Base-by-base conservation (phyloP, 371 early-diverging fungal genomes). In the Mucor irregularis region DNA sequence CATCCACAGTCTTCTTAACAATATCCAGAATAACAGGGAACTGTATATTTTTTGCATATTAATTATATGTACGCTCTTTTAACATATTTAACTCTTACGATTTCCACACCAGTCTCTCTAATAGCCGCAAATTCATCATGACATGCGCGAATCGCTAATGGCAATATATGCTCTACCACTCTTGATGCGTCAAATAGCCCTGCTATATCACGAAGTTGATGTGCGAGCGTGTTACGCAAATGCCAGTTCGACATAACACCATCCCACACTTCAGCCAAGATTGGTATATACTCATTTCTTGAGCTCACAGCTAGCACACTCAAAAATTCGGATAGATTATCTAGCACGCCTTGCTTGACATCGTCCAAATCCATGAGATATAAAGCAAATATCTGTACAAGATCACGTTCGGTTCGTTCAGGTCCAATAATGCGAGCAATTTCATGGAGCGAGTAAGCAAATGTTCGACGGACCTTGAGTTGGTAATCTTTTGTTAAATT, bases 391-490 rank as follows among this genome's bases (percentile, higher is more conserved):
- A 77, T 79, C 38, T 73, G 60, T 0, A 75, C 79, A 11, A 81
- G 51, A 60, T 81, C 81, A 0, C 77, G 69, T 46, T 78, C 79
- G 0, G 81, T 74, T 6, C 73, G 54, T n/a, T 76, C 79, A 2
- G 79, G 73, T 3, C 81, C 81, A 31, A 81, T 66, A 16, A 81
- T 71, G 13, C 66, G 61, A 2, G 81, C 79, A 29, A 81, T 62
- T 31, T 78, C 81, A 19, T 81, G 81, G 3, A 81, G 44, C 2
- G 81, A 81, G 38, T 75, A 72, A 1, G 81, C 81, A 30, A 81
- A 66, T 0, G 77, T 74, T 2, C 72, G 52, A 2, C 81, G 68
- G 45, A 78, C 69, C 61, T 75, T 64, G 65, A 77, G 62, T 44
- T 77, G 69, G 28, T 68, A 64, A 46, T 77, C 72, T 40, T 72